Conservation (phyloP, 73 alveolate species). For the Tetrahymena malaccensis region DNA sequence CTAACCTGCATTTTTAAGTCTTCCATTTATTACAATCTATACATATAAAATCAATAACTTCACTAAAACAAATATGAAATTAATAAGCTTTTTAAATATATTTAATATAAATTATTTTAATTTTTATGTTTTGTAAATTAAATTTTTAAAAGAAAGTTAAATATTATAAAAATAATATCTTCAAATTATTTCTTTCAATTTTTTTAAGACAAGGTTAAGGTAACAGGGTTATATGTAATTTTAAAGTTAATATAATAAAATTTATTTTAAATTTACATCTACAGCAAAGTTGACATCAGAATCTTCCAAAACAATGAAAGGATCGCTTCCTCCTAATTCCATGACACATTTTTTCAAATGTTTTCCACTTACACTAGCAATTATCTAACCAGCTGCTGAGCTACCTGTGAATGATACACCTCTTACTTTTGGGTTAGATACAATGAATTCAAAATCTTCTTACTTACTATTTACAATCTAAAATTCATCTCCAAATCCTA, state of each 20-base stretch:
- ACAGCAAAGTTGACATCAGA: constrained; percentile 58
- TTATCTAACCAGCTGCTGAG: constrained; percentile 59
- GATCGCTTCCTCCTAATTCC: constrained; percentile 86
- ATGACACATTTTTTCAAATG: constrained; percentile 53
- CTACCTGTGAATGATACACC: constrained; percentile 75
- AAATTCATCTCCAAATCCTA: constrained; percentile 40
- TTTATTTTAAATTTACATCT: background rate
- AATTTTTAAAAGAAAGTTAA: too few relatives aligned
- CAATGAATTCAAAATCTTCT: constrained; percentile 40
- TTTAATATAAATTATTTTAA: too few relatives aligned
- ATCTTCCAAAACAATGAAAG: constrained; percentile 69
- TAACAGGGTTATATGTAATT: too few relatives aligned
- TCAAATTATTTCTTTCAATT: too few relatives aligned
- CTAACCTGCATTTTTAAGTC: constrained; percentile 61
- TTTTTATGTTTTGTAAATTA: too few relatives aligned
- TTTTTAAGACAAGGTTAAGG: too few relatives aligned
- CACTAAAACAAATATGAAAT: too few relatives aligned
- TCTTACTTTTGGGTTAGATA: constrained; percentile 46
- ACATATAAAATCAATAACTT: too few relatives aligned
- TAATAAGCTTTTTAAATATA: too few relatives aligned
- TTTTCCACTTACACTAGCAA: constrained; percentile 62
- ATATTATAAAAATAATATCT: too few relatives aligned
- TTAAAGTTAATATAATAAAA: too few relatives aligned
- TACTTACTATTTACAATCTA: constrained; percentile 40
- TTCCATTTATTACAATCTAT: constrained; percentile 39